Evolutionary conservation across 345 rosid genomes (phyloP).

Genomic region (Lepidium aucheri): DNA sequence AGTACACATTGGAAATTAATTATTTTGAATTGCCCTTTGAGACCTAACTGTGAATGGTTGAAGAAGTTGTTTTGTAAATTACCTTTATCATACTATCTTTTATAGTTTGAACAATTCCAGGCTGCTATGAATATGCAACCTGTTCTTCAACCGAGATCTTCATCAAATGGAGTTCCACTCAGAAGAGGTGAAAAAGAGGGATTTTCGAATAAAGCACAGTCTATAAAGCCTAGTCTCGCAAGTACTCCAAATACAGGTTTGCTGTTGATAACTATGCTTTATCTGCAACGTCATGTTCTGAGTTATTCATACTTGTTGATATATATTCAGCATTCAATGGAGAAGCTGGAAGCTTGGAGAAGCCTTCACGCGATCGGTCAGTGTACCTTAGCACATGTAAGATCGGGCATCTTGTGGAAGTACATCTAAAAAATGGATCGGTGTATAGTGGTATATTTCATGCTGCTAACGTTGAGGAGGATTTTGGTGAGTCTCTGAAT

Average conservation of each 20-base stretch:
- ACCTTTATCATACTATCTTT: neutral
- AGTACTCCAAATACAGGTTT: slow-evolving; percentile 44
- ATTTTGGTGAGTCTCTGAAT: slow-evolving; percentile 54
- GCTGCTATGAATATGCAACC: slow-evolving; percentile 48
- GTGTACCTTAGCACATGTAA: slow-evolving; percentile 59
- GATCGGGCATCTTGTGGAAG: slow-evolving; percentile 82
- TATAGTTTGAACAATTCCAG: slow-evolving; percentile 14
- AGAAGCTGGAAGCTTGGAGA: slow-evolving; percentile 42
- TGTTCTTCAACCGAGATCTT: slow-evolving; percentile 36
- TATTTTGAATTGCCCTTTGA: neutral
- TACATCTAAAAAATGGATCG: slow-evolving; percentile 84
- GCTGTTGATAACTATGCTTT: slow-evolving; percentile 13
- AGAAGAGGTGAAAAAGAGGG: slow-evolving; percentile 57
- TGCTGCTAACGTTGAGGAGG: slow-evolving; percentile 67
- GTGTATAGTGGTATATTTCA: slow-evolving; percentile 74
- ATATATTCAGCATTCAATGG: slow-evolving; percentile 34
- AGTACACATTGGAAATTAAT: neutral
- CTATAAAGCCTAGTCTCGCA: slow-evolving; percentile 42
- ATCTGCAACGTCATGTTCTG: neutral
- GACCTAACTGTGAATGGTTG: neutral
- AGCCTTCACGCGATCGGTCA: slow-evolving; percentile 58
- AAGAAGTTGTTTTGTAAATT: neutral
- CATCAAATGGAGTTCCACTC: slow-evolving; percentile 59
- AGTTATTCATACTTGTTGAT: slow-evolving; percentile 10
- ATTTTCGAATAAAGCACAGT: slow-evolving; percentile 40